A percentile compares a stretch with the other conserved stretches of the same genome.
These are phyloP conservation scores for Cetraspora pellucida DNA, from an alignment of 192 early-diverging fungal species.

Conservation along the genomic window DNA sequence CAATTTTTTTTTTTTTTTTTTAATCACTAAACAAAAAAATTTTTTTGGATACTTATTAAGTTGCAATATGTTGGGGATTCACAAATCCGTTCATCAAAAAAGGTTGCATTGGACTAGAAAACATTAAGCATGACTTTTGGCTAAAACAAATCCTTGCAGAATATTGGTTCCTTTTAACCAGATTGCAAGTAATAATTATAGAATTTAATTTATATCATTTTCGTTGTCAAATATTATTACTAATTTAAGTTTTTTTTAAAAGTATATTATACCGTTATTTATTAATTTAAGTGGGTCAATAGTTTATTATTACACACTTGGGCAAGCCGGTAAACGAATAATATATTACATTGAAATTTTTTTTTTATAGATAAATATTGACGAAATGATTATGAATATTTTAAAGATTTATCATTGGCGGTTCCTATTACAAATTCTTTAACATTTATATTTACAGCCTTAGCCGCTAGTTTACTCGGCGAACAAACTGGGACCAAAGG, in stretches of 20 bases:
- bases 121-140: conserved; percentile 63
- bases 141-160: conserved; percentile 62
- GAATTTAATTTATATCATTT: too few species aligned
- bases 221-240: too few species aligned
- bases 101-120: conserved; percentile 80
- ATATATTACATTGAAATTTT: background rate
- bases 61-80: conserved; percentile 92
- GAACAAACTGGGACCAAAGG: conserved; percentile 70
- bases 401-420: conserved; percentile 80
- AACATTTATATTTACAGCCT: conserved; percentile 82
- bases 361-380: background rate
- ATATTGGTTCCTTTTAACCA: conserved; percentile 74
- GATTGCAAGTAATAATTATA: conserved; percentile 70
- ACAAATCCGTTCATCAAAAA: conserved; percentile 96
- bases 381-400: background rate
- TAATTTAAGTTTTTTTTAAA: background rate
- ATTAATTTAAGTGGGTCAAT: conserved; percentile 91
- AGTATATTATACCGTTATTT: conserved; percentile 83
- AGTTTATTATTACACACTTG: conserved; percentile 92
- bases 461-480: conserved; percentile 79
- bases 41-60: conserved; percentile 26
- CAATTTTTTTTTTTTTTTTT: too few species aligned
- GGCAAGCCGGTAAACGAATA: conserved; percentile 57
- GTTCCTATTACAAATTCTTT: conserved; percentile 92
- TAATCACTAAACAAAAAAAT: too few species aligned